Percentiles rank a stretch among this genome's conserved stretches.
Conservation (phyloP, 2,329 filamentous ascomycete species). For the Alternaria burnsii region DNA sequence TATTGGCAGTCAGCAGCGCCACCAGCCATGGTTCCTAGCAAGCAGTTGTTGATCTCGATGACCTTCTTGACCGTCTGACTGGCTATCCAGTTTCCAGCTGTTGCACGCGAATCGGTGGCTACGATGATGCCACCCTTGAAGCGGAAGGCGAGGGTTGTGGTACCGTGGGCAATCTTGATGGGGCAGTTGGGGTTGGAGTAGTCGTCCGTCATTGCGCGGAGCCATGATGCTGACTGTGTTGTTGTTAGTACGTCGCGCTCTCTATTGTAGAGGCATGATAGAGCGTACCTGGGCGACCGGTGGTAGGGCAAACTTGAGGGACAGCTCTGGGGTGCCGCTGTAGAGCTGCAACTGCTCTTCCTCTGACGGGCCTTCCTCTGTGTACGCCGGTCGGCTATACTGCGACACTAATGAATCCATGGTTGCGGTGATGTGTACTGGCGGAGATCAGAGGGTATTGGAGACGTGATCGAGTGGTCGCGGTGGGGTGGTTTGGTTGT, state of each 20-base stretch:
- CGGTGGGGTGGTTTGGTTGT: conserved; percentile 24
- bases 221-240: conserved; percentile 85
- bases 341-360: conserved; percentile 75
- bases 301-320: conserved; percentile 93
- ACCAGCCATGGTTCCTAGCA: conserved; percentile 97
- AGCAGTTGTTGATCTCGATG: conserved; percentile 94
- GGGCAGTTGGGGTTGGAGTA: conserved; percentile 95
- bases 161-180: conserved; percentile 99
- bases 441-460: conserved; percentile 7
- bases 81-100: conserved; percentile 98
- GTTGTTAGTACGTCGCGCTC: conserved; percentile 10
- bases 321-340: conserved; percentile 77
- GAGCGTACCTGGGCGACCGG: conserved; percentile 80
- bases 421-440: conserved; percentile 20
- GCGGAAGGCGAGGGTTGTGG: conserved; percentile 95
- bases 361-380: conserved; percentile 76
- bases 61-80: conserved; percentile 99
- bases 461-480: conserved; percentile 16
- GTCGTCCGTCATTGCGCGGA: conserved; percentile 97
- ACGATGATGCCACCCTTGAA: conserved; percentile 99
- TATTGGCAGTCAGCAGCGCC: conserved; percentile 99
- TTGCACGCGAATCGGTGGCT: conserved; percentile 95
- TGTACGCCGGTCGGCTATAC: conserved; percentile 82
- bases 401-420: conserved; percentile 96
- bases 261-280: neutral